Percentiles rank a stretch among this genome's conserved stretches.
These are phyloP conservation scores for Amylostereum areolatum DNA, from an alignment of 1,284 basidiomycete genomes.

Conservation along the genomic window DNA sequence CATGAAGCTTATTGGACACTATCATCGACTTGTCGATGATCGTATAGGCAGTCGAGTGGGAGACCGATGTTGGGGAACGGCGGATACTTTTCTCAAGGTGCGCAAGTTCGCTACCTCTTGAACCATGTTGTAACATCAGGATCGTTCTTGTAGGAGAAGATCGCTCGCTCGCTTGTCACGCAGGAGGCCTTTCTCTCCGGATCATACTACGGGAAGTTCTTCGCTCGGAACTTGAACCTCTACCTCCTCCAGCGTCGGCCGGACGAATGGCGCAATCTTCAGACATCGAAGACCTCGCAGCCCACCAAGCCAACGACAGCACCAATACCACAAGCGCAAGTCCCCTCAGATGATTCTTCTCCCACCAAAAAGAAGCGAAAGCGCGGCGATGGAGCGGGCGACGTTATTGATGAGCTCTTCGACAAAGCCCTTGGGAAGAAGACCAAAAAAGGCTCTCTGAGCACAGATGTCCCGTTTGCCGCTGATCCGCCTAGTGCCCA, in stretches of 20 bases:
- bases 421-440: conserved; percentile 48
- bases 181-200: conserved; percentile 67
- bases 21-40: conserved; percentile 76
- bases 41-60: conserved; percentile 84
- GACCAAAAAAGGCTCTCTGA: conserved; percentile 44
- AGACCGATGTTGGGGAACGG: conserved; percentile 80
- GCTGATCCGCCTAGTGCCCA: neutral
- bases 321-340: conserved; percentile 1
- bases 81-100: conserved; percentile 88
- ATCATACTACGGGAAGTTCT: conserved; percentile 84
- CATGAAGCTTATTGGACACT: conserved; percentile 70
- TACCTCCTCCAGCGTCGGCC: conserved; percentile 73
- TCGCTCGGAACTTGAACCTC: conserved; percentile 73
- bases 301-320: conserved; percentile 5
- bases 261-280: conserved; percentile 74
- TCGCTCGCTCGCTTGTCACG: conserved; percentile 71
- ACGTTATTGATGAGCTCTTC: conserved; percentile 74
- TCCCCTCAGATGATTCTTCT: neutral
- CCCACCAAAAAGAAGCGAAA: conserved; percentile 22
- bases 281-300: conserved; percentile 24
- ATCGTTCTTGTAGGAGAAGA: conserved; percentile 69
- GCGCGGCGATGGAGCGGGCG: conserved; percentile 27
- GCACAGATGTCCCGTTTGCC: conserved; percentile 3
- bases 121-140: neutral
- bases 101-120: conserved; percentile 12